These are phyloP conservation scores for Spirogloea muscicola DNA, from an alignment of 139 green algal genomes.

Conservation along the genomic window DNA sequence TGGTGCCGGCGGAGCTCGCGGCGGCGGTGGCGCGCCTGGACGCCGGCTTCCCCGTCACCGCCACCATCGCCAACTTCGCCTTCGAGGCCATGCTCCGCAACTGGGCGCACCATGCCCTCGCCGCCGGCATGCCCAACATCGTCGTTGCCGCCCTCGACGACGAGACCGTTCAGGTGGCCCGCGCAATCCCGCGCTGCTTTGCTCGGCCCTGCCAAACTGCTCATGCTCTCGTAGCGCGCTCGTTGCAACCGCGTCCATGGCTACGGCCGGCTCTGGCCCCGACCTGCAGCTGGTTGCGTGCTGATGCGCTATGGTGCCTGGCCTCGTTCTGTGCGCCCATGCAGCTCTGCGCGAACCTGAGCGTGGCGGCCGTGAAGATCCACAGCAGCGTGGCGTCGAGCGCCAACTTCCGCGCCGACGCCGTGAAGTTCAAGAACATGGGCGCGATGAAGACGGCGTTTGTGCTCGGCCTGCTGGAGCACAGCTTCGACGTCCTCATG, in stretches of 20 bases:
- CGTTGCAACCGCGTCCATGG: neutral
- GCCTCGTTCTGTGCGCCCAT: too few species aligned
- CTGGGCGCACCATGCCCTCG: conserved; percentile 36
- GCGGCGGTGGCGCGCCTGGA: conserved; percentile 22
- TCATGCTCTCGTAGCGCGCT: too few species aligned
- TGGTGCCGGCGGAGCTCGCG: conserved; percentile 12
- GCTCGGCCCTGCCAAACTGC: neutral
- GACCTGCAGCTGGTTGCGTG: too few species aligned
- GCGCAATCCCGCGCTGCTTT: neutral
- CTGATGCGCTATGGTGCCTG: too few species aligned
- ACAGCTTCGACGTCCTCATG: conserved; percentile 30
- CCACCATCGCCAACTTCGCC: conserved; percentile 35
- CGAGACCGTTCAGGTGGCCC: conserved; percentile 6
- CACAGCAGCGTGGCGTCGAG: neutral
- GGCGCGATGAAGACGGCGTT: conserved; percentile 48
- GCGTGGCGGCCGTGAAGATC: neutral
- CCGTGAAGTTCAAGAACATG: conserved; percentile 49
- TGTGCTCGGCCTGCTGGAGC: conserved; percentile 40
- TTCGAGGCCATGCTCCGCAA: conserved; percentile 45
- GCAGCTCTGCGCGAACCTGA: conserved; percentile 5
- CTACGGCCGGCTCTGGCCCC: neutral
- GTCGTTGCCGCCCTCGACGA: conserved; percentile 43
- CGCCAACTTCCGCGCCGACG: conserved; percentile 22
- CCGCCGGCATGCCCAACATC: conserved; percentile 31
- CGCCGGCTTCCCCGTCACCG: conserved; percentile 15